Evolutionary conservation across 2,329 filamentous ascomycete species (phyloP), one percentile per base, ranked within the genome.

Genomic region (Ceratocystis diversiconidia): DNA sequence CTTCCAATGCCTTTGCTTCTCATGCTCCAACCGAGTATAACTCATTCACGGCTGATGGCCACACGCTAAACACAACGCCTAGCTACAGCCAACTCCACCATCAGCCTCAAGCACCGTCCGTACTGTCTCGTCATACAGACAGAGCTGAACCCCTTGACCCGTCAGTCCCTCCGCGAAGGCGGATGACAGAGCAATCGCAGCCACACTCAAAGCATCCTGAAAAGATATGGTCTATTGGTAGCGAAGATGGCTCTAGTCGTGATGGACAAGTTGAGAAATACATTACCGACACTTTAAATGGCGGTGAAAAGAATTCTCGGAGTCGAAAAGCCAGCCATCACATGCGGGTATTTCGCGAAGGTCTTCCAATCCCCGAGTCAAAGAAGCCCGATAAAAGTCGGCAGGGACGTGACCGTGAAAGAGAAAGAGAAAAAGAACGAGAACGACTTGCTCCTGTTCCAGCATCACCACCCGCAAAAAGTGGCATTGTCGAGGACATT

Each of bases 251-350:
- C 57, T 62, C 60, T 25, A 50, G 66, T 36, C 72, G 76, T 67
- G 79, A 82, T 68, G 83, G 83, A 0, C 77, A 83, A 69, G 84
- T 86, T 5, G 84, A 86, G 69, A 82, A 85, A 72, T 85, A 83
- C n/a, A 82, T 86, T 62, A 78, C 82, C 5, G 82, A 85, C 68
- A 82, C 81, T 32, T 77, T 86, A 71, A 79, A 82, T 19, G 83
- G 83, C 1, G 76, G 81, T n/a, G 84, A 86, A 70, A 82, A 78
- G 52, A 82, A 79, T 70, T 81, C 81, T 59, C 81, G 85, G 64
- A 89, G 84, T 70, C 81, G 85, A 69, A 87, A 87, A 73, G 81
- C 85, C 48, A 87, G 84, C 70, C 84, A 87, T 72, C 85, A 83
- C 69, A 75, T 87, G 66, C 79, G 85, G 1, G 85, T 87, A 70